A percentile compares a stretch with the other conserved stretches of the same genome.
These are phyloP conservation scores for Ilyonectria destructans DNA, from an alignment of 2,329 filamentous ascomycete genomes.

Conservation along the genomic window DNA sequence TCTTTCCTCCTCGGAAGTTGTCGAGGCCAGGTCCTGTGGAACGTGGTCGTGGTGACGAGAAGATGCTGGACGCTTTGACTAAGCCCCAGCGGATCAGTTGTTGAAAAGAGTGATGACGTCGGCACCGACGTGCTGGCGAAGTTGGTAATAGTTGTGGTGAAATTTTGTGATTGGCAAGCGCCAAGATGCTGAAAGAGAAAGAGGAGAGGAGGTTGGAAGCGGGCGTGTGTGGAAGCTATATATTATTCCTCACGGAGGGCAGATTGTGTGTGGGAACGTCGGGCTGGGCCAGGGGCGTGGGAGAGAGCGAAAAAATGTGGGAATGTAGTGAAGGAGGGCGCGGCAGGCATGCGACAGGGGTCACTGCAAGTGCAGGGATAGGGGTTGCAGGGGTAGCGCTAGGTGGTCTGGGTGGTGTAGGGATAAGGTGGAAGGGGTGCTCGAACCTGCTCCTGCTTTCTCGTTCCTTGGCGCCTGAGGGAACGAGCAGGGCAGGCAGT, in stretches of 20 bases:
- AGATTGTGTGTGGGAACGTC: constrained; percentile 47
- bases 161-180: constrained; percentile 57
- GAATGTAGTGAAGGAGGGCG: constrained; percentile 29
- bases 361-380: constrained; percentile 35
- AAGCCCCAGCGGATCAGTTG: constrained; percentile 46
- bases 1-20: constrained; percentile 55
- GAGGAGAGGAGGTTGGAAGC: constrained; percentile 46
- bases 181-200: constrained; percentile 55
- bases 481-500: constrained; percentile 42
- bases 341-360: constrained; percentile 48
- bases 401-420: neutral
- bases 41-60: constrained; percentile 49
- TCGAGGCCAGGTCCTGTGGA: constrained; percentile 51
- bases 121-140: constrained; percentile 46
- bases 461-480: constrained; percentile 25
- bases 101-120: constrained; percentile 51
- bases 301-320: constrained; percentile 21
- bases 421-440: constrained; percentile 33
- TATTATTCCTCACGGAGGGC: constrained; percentile 45
- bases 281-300: constrained; percentile 41
- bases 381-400: constrained; percentile 29
- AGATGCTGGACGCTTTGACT: constrained; percentile 51
- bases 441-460: constrained; percentile 27
- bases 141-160: constrained; percentile 35
- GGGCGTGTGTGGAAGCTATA: constrained; percentile 54